Conservation (phyloP, 345 rosid species). For the Rhizophora mangle region DNA sequence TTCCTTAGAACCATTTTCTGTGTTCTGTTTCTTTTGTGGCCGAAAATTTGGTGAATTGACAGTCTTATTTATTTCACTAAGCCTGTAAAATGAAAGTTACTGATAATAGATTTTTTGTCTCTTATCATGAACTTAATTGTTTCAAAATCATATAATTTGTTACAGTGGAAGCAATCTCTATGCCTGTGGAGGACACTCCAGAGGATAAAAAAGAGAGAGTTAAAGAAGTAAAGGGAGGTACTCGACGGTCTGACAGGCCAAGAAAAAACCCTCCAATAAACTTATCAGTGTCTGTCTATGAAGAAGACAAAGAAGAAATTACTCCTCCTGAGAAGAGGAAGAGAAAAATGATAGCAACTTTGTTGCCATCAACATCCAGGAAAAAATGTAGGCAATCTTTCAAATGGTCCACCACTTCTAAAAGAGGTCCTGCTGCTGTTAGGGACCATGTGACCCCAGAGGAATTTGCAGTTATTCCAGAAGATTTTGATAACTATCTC, state of each 20-base stretch:
- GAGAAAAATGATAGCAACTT: conserved; percentile 34
- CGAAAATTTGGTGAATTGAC: too few relatives aligned
- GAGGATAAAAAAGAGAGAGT: conserved; percentile 22
- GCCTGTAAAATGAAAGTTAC: not conserved
- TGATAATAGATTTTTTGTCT: not conserved
- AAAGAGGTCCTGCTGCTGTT: conserved; percentile 16
- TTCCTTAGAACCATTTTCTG: too few relatives aligned
- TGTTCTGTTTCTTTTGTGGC: too few relatives aligned
- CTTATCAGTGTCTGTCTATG: not conserved
- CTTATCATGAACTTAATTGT: not conserved
- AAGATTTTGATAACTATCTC: conserved; percentile 63
- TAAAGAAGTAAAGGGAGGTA: conserved; percentile 14
- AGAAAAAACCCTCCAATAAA: not conserved
- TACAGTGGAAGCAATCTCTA: conserved; percentile 31
- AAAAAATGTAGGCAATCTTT: conserved; percentile 31
- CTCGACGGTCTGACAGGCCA: not conserved
- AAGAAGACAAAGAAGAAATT: conserved; percentile 16
- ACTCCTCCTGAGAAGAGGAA: conserved; percentile 26
- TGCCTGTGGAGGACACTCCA: conserved; percentile 19
- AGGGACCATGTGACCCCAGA: conserved; percentile 15
- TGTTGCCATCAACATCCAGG: conserved; percentile 19
- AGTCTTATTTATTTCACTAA: too few relatives aligned
- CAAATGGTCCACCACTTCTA: conserved; percentile 14
- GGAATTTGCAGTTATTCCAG: conserved; percentile 36
- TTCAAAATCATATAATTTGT: not conserved